Percentiles rank a stretch among this genome's conserved stretches.
Evolutionary conservation across 495 filamentous ascomycete species (phyloP).

Genomic region (Penicillium soppii): DNA sequence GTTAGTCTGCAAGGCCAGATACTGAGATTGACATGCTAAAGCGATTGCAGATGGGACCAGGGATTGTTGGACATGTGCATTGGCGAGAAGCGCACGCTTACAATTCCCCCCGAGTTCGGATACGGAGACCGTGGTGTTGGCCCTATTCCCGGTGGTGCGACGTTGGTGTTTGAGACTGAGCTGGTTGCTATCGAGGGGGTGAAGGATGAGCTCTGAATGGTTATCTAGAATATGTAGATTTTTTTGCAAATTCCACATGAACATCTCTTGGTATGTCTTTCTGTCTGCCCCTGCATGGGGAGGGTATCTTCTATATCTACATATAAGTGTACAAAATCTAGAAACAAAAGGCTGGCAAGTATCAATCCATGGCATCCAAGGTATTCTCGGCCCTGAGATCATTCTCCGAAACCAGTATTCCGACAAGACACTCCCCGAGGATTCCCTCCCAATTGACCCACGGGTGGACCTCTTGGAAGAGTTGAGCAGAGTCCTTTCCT

Average conservation of each 20-base stretch:
- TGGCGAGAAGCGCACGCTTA: slow-evolving; percentile 90
- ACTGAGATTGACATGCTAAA: slow-evolving; percentile 5
- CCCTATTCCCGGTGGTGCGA: slow-evolving; percentile 75
- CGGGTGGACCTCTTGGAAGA: slow-evolving; percentile 92
- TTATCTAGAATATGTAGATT: background rate
- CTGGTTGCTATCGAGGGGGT: slow-evolving; percentile 86
- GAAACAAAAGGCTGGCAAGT: background rate
- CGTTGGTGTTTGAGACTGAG: slow-evolving; percentile 91
- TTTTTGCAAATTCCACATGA: background rate
- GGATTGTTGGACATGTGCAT: slow-evolving; percentile 94
- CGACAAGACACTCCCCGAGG: slow-evolving; percentile 80
- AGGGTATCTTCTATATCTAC: slow-evolving; percentile 20
- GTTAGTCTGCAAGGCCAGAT: slow-evolving; percentile 36
- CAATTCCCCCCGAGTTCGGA: slow-evolving; percentile 80
- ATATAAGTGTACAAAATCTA: slow-evolving; percentile 11
- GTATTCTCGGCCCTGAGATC: slow-evolving; percentile 49
- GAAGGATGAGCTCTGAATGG: slow-evolving; percentile 54
- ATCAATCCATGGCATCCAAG: slow-evolving; percentile 73
- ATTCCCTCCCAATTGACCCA: slow-evolving; percentile 99
- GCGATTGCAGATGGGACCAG: slow-evolving; percentile 69
- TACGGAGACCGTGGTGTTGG: slow-evolving; percentile 78
- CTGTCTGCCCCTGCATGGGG: background rate
- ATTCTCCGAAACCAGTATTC: slow-evolving; percentile 78
- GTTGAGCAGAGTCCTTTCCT: slow-evolving; percentile 63
- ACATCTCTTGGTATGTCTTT: background rate